Conservation (phyloP, 2,329 filamentous ascomycete genomes). For the Falciphora oryzae region DNA sequence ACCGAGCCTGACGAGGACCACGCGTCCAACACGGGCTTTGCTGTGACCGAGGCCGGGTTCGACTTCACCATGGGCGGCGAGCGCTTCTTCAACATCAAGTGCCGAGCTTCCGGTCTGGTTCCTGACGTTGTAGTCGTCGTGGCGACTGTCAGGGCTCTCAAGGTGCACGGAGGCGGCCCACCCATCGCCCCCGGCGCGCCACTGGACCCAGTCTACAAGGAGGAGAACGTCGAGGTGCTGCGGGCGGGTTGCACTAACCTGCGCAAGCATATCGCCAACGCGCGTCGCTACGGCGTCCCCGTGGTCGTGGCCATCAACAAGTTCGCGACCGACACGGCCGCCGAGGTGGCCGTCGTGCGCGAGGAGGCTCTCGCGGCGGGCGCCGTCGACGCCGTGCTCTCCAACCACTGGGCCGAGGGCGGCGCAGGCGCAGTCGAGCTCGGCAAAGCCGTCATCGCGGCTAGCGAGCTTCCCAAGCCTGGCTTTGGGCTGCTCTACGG, state of each 20-base stretch:
- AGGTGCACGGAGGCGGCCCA: slow-evolving; percentile 96
- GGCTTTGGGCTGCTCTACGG: slow-evolving; percentile 84
- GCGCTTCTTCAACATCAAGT: slow-evolving; percentile 99
- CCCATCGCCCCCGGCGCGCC: slow-evolving; percentile 82
- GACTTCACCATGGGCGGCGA: slow-evolving; percentile 99
- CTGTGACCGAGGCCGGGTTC: slow-evolving; percentile 95
- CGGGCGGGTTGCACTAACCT: slow-evolving; percentile 89
- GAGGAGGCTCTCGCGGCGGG: slow-evolving; percentile 90
- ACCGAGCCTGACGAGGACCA: slow-evolving; percentile 89
- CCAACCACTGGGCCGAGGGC: slow-evolving; percentile 96
- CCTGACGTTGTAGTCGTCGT: slow-evolving; percentile 94
- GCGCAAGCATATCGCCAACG: slow-evolving; percentile 91
- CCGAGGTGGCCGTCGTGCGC: slow-evolving; percentile 81
- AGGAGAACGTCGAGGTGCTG: slow-evolving; percentile 89
- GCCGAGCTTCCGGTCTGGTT: slow-evolving; percentile 83
- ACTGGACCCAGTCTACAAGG: slow-evolving; percentile 81
- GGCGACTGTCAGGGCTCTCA: slow-evolving; percentile 89
- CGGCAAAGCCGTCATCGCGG: slow-evolving; percentile 77
- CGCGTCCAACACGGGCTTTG: slow-evolving; percentile 77
- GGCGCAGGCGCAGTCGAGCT: slow-evolving; percentile 86
- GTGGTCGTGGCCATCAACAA: slow-evolving; percentile 97
- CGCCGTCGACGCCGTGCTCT: slow-evolving; percentile 86
- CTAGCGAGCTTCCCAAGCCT: slow-evolving; percentile 70
- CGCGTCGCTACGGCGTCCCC: slow-evolving; percentile 81
- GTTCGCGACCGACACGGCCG: slow-evolving; percentile 89